These are phyloP conservation scores for Phialocephala subalpina DNA, from an alignment of 2,329 filamentous ascomycete species.

Conservation along the genomic window DNA sequence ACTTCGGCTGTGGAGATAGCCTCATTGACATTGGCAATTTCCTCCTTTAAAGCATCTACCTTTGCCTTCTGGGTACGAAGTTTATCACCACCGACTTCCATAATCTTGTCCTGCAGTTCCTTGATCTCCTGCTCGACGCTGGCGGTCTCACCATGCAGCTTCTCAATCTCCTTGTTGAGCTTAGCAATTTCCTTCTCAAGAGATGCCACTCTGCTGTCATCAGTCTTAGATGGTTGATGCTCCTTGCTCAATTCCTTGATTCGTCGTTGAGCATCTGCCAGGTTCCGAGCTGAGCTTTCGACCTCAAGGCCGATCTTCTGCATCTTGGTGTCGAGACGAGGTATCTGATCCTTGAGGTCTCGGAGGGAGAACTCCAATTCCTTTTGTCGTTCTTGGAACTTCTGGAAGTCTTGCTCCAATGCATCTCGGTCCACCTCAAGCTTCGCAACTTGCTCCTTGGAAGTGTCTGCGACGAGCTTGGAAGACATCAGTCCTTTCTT, in stretches of 20 bases:
- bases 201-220: conserved; percentile 75
- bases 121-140: conserved; percentile 95
- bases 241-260: conserved; percentile 85
- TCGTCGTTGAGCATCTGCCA: conserved; percentile 83
- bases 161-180: conserved; percentile 80
- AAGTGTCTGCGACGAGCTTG: conserved; percentile 86
- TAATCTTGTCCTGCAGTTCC: conserved; percentile 92
- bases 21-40: conserved; percentile 82
- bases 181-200: conserved; percentile 81
- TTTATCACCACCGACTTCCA: conserved; percentile 96
- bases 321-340: conserved; percentile 85
- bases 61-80: conserved; percentile 89
- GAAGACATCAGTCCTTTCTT: conserved; percentile 97
- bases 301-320: conserved; percentile 91
- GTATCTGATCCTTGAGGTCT: conserved; percentile 79
- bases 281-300: conserved; percentile 84
- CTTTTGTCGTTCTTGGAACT: conserved; percentile 85
- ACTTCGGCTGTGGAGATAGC: conserved; percentile 88
- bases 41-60: conserved; percentile 87
- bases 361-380: conserved; percentile 79
- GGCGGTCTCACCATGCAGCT: conserved; percentile 83
- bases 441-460: conserved; percentile 87
- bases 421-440: conserved; percentile 87
- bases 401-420: conserved; percentile 82
- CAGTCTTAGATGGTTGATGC: conserved; percentile 80